These are phyloP conservation scores for Botrytis fragariae DNA, from an alignment of 2,329 filamentous ascomycete species.

Conservation along the genomic window DNA sequence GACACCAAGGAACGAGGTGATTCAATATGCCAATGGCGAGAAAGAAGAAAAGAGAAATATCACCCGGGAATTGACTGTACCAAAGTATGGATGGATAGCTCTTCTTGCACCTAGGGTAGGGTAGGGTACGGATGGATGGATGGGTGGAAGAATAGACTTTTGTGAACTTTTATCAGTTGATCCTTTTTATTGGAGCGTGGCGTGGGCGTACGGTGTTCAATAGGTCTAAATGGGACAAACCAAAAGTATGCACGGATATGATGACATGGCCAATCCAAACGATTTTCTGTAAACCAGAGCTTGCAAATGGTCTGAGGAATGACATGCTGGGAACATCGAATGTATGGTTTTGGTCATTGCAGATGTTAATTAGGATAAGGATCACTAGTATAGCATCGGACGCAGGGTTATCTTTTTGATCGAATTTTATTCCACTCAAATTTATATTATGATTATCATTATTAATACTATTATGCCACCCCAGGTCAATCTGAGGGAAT, in stretches of 20 bases:
- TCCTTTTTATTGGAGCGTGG: constrained; percentile 4
- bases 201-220: constrained; percentile 2
- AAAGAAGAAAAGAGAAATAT: not conserved
- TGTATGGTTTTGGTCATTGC: not conserved
- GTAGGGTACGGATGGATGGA: not conserved
- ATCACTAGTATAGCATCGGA: not conserved
- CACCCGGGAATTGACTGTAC: too few species aligned
- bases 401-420: not conserved
- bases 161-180: not conserved
- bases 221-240: not conserved
- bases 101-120: not conserved
- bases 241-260: not conserved
- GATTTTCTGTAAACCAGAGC: not conserved
- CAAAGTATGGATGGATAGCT: not conserved
- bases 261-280: not conserved
- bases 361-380: not conserved
- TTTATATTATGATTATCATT: not conserved
- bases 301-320: not conserved
- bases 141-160: not conserved
- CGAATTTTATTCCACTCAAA: not conserved
- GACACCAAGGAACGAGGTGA: not conserved
- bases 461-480: not conserved
- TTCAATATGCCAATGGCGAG: not conserved
- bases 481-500: not conserved
- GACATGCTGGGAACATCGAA: not conserved